phyloP scores from a whole-genome alignment of 352 stramenopile genomes.

The Phytophthora pseudosyringae region DNA sequence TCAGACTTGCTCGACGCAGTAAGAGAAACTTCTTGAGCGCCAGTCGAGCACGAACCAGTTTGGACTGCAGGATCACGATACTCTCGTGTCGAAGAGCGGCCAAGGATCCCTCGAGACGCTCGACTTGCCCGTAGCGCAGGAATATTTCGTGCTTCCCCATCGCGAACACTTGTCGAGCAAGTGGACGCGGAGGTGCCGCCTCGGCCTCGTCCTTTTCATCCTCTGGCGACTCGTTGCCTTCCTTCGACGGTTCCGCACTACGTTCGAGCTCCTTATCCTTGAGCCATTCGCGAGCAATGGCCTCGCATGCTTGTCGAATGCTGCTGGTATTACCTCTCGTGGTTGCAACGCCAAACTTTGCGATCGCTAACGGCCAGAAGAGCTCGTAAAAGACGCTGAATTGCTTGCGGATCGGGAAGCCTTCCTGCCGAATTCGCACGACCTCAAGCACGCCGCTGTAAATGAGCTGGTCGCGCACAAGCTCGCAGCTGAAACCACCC shows the following conservation, averaged over 20 bases:
- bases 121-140: constrained; percentile 78
- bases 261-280: constrained; percentile 35
- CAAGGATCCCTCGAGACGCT: constrained; percentile 67
- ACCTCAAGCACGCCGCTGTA: constrained; percentile 94
- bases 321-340: constrained; percentile 33
- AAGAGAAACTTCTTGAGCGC: constrained; percentile 48
- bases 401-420: constrained; percentile 88
- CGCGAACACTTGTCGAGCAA: constrained; percentile 51
- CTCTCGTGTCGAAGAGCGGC: constrained; percentile 49
- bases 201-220: constrained; percentile 29
- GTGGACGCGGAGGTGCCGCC: neutral
- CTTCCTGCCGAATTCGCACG: constrained; percentile 92
- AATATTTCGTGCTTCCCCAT: constrained; percentile 82
- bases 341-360: constrained; percentile 29
- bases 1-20: constrained; percentile 41
- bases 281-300: constrained; percentile 63
- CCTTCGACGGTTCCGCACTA: constrained; percentile 1
- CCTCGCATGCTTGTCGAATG: constrained; percentile 48
- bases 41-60: constrained; percentile 48
- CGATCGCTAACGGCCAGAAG: constrained; percentile 62
- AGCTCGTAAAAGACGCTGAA: constrained; percentile 80
- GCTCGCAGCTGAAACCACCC: constrained; percentile 86
- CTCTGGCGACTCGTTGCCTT: constrained; percentile 27
- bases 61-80: constrained; percentile 60
- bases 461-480: constrained; percentile 90